A percentile compares a stretch with the other conserved stretches of the same genome.
phyloP scores from a whole-genome alignment of 768 basidiomycete species.

The Mycena epipterygia region DNA sequence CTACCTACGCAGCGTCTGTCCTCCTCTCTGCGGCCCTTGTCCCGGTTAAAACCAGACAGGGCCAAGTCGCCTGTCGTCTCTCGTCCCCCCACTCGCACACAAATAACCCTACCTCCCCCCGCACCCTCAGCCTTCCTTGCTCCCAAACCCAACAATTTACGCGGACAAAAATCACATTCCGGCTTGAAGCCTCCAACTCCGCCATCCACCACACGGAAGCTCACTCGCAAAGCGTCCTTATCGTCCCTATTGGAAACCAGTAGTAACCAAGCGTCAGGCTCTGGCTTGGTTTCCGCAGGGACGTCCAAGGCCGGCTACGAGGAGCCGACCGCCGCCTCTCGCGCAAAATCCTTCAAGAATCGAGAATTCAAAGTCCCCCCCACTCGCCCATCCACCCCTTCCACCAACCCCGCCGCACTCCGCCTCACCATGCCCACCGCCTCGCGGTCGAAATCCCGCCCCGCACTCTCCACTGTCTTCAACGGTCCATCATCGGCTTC shows the following conservation, averaged over 20 bases:
- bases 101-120: conserved; percentile 70
- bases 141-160: conserved; percentile 80
- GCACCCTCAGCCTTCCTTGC: conserved; percentile 73
- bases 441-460: conserved; percentile 79
- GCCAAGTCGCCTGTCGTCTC: conserved; percentile 82
- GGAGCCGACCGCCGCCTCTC: conserved; percentile 84
- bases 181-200: conserved; percentile 84
- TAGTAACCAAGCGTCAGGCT: conserved; percentile 69
- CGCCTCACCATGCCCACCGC: conserved; percentile 92
- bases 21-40: conserved; percentile 71
- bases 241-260: conserved; percentile 78
- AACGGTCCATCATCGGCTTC: conserved; percentile 56
- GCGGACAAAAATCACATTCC: conserved; percentile 88
- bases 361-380: conserved; percentile 82
- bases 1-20: conserved; percentile 64
- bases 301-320: conserved; percentile 72
- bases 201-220: conserved; percentile 70
- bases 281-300: conserved; percentile 57
- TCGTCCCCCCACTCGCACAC: conserved; percentile 67
- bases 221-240: conserved; percentile 83
- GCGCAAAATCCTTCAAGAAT: conserved; percentile 78
- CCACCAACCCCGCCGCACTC: conserved; percentile 80
- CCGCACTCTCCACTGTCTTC: conserved; percentile 84
- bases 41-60: conserved; percentile 71
- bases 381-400: conserved; percentile 84